Base-by-base conservation (phyloP, 768 basidiomycete species). In the Tremella fuciformis region DNA sequence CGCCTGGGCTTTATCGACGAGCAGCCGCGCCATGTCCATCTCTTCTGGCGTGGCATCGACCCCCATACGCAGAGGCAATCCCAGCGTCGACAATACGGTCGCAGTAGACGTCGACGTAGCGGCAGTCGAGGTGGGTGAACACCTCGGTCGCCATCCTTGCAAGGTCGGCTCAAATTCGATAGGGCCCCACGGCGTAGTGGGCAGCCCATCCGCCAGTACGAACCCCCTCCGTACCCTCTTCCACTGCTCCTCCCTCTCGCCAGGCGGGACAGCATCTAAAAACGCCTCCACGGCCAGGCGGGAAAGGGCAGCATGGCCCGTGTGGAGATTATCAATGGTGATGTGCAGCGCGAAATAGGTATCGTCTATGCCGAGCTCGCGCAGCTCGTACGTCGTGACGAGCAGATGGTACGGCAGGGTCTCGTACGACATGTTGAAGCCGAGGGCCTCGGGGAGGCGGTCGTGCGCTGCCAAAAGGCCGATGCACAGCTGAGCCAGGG, bases 371-470 rank as follows among this genome's bases (percentile, higher is more conserved):
- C 55, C 58, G 34, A 74, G 59, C 55, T 74, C 73, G 18, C 66
- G 54, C 1, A 74, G 59, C 49, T 74, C 73, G 19, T 58, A 24
- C 2, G 70, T 59, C 9, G 65, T 68, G 24, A 74, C 68, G n/a
- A 71, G 58, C 24, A 74, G 59, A 53, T 74, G 73, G 53, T 67
- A 74, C 2, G 73, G 67, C 21, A 74, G 57, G 4, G 67, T 60
- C 48, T 74, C 73, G 65, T 74, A 74, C 3, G 73, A 65, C 66
- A 74, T 68, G 48, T 74, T 71, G 66, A 74, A 74, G 16, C 73
- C 73, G n/a, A 74, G 60, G 21, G 70, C 70, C 52, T 74, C 73
- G 1, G 73, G 66, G 42, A 71, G 68, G 55, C 59, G 70, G 25
- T 74, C 69, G 13, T 50, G 52, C 3, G 64, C 59, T 2, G 72